Base-by-base conservation (phyloP, 495 filamentous ascomycete species). In the Chaetomium cochliodes region DNA sequence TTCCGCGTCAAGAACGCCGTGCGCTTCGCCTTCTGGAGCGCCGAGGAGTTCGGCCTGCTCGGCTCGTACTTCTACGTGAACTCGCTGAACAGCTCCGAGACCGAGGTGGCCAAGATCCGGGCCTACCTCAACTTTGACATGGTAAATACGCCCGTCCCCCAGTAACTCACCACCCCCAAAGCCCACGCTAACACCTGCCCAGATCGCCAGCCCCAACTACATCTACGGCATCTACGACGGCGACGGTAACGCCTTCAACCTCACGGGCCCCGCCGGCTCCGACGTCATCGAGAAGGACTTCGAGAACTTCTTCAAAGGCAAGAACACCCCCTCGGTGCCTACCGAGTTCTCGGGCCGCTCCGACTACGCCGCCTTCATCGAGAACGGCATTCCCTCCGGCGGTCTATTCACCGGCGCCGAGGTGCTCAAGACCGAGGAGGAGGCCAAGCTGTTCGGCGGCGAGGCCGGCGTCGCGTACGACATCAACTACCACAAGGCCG, bases 41-140 rank as follows among this genome's bases (percentile, higher is more conserved):
- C 82, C 8, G 88, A 90, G 74, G 84, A 88, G 72, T 81, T 79
- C 56, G 87, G 86, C 59, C 80, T 89, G 25, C 70, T 90, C n/a
- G 89, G 89, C 47, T 83, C 85, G 28, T 77, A 80, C 26, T 76
- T 79, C 71, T 91, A 88, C 73, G 80, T 90, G 66, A 66, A 67
- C 33, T 64, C 65, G 8, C 53, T 70, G 50, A 74, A 80, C 26
- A 69, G 71, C 25, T 78, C 84, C 58, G 67, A 75, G 25, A 57
- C 75, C 2, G 78, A 76, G 20, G 75, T 83, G 13, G 77, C 74
- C 41, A 85, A 86, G 69, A 82, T 91, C 65, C 73, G 81, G 1
- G 81, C 89, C 4, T 90, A 90, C 69, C 86, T 91, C 68, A 90
- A 92, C 78, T 89, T 90, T 67, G 89, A 92, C 75, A 92, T 91